These are phyloP conservation scores for Saccharomyces jurei DNA, from an alignment of 805 yeast genomes.

Conservation along the genomic window DNA sequence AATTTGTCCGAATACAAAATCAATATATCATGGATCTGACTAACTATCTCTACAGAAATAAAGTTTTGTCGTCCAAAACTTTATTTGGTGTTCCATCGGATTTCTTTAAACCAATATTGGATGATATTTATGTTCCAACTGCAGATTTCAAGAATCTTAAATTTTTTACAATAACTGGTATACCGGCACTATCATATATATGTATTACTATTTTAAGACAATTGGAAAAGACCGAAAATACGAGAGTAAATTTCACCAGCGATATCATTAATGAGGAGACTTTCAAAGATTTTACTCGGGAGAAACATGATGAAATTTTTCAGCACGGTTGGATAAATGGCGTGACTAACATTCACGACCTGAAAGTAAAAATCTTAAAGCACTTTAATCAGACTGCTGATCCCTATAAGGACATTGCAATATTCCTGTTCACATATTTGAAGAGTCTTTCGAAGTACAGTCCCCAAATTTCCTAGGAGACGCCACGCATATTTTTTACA, in stretches of 20 bases:
- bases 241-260: slow-evolving; percentile 26
- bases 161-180: slow-evolving; percentile 18
- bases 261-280: slow-evolving; percentile 23
- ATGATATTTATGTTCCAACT: slow-evolving; percentile 10
- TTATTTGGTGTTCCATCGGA: slow-evolving; percentile 19
- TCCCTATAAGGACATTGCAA: slow-evolving; percentile 44
- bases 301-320: background rate
- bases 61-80: slow-evolving; percentile 10
- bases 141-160: slow-evolving; percentile 8
- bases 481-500: background rate
- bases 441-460: slow-evolving; percentile 36
- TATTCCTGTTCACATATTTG: slow-evolving; percentile 45
- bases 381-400: slow-evolving; percentile 19
- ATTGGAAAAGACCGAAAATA: slow-evolving; percentile 6
- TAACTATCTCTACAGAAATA: slow-evolving; percentile 28
- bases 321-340: slow-evolving; percentile 9
- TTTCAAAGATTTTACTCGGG: background rate
- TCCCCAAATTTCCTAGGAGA: background rate
- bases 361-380: slow-evolving; percentile 39
- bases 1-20: slow-evolving; percentile 17
- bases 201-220: slow-evolving; percentile 6
- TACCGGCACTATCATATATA: slow-evolving; percentile 20
- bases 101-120: slow-evolving; percentile 12
- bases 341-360: slow-evolving; percentile 33
- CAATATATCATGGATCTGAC: slow-evolving; percentile 22